These are phyloP conservation scores for Rhodocollybia butyracea DNA, from an alignment of 768 basidiomycete species.

Conservation along the genomic window DNA sequence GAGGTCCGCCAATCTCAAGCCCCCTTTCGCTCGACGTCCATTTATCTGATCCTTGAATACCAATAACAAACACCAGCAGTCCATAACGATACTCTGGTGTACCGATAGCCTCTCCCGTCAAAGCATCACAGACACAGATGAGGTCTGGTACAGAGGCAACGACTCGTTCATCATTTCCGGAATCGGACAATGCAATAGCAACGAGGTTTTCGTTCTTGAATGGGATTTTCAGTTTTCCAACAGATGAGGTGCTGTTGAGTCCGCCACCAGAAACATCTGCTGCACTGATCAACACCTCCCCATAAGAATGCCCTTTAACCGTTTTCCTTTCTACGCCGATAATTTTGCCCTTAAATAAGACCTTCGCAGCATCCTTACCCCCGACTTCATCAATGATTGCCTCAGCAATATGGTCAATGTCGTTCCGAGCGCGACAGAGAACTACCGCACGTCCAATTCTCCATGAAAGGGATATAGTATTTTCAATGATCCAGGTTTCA, in stretches of 20 bases:
- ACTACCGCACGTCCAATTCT: constrained; percentile 53
- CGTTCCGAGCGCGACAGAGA: constrained; percentile 37
- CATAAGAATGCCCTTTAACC: constrained; percentile 38
- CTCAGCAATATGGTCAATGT: constrained; percentile 33
- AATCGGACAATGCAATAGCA: constrained; percentile 28
- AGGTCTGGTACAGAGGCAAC: constrained; percentile 55
- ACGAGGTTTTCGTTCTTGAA: constrained; percentile 57
- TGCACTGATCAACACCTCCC: constrained; percentile 30
- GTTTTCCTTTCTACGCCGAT: constrained; percentile 38
- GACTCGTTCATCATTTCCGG: constrained; percentile 28
- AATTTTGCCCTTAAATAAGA: constrained; percentile 52
- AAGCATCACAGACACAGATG: constrained; percentile 51
- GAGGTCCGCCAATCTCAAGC: constrained; percentile 44
- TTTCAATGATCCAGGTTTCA: constrained; percentile 33
- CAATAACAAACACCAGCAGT: constrained; percentile 47
- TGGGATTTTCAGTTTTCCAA: constrained; percentile 36
- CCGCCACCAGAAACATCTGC: constrained; percentile 21
- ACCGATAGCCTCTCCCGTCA: constrained; percentile 49
- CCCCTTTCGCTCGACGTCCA: constrained; percentile 52
- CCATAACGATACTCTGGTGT: constrained; percentile 58
- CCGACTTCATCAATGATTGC: constrained; percentile 34
- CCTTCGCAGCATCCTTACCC: constrained; percentile 30
- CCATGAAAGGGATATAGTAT: constrained; percentile 56
- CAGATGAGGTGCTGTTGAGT: not conserved
- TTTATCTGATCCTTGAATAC: constrained; percentile 46